Evolutionary conservation across 139 green algal genomes (phyloP).

Genomic region (Picochlorum sp.): DNA sequence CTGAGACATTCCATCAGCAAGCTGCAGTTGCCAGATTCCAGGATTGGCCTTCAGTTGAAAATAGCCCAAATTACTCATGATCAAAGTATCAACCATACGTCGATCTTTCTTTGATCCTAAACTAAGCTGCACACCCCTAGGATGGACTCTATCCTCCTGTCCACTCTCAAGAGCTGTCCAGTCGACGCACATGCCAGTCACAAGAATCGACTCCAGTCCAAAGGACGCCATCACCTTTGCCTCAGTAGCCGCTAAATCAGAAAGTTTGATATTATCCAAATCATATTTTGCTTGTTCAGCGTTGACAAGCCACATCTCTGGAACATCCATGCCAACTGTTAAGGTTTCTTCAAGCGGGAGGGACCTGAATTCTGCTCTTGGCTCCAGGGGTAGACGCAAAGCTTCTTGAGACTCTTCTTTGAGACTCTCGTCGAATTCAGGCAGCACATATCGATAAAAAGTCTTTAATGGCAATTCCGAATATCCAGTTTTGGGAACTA

Average conservation of each 20-base stretch:
- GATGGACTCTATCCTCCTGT: conserved; percentile 36
- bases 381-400: too few species aligned
- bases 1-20: conserved; percentile 37
- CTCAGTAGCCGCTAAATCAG: conserved; percentile 33
- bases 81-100: conserved; percentile 73
- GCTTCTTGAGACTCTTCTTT: background rate
- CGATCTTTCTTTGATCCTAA: conserved; percentile 42
- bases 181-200: conserved; percentile 78
- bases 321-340: conserved; percentile 86
- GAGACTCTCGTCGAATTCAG: background rate
- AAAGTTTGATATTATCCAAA: conserved; percentile 87
- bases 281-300: conserved; percentile 52
- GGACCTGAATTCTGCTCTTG: conserved; percentile 30
- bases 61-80: conserved; percentile 98
- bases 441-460: conserved; percentile 74
- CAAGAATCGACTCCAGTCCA: conserved; percentile 86
- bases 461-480: conserved; percentile 78
- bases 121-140: conserved; percentile 81
- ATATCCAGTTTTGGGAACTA: conserved; percentile 54
- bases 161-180: conserved; percentile 9
- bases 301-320: conserved; percentile 89
- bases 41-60: conserved; percentile 90
- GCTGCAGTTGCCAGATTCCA: conserved; percentile 53
- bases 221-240: conserved; percentile 46
- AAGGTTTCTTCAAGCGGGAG: conserved; percentile 60